Base-by-base conservation (phyloP, 495 filamentous ascomycete species). In the Podospora pseudocomata region DNA sequence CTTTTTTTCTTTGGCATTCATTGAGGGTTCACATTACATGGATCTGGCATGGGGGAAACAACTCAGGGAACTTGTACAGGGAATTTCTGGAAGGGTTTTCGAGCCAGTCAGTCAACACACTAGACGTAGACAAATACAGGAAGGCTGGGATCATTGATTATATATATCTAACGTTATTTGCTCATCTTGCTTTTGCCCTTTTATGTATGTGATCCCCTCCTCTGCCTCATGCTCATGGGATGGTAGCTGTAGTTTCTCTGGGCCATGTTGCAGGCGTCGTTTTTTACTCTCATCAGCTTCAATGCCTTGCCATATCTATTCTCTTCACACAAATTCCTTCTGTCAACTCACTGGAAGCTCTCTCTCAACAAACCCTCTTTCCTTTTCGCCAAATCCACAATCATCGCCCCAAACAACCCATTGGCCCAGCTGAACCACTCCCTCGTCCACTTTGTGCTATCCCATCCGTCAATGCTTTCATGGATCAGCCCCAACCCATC, bases 371-470 rank as follows among this genome's bases (percentile, higher is more conserved):
- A 69, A 5, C 77, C 57, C 19, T 79, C 79, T 66, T 80, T 83
- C 63, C 80, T 80, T 11, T 71, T 64, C 32, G 80, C 72, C 58
- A 91, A 70, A 71, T 89, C 85, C 63, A 90, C 73, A 53, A 91
- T 83, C 81, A 86, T 84, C 74, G 89, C 84, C 16, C 88, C 88
- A 74, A 90, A 90, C 63, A 91, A 77, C 18, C 88, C 88, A 72
- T 91, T 90, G 9, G 86, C 87, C 88, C 88, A 90, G 0, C 86
- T 87, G 68, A 90, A 90, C 87, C 88, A 90, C 72, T 86, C 83
- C 72, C 88, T 78, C 11, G 87, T 87, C 86, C 87, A 90, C 28
- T 80, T 69, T 1, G 60, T 76, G 49, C 71, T 74, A 68, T 88
- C 78, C 56, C 80, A 86, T 7, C 76, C 80, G 73, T 86, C 84